Percentiles rank a stretch among this genome's conserved stretches.
phyloP scores from a whole-genome alignment of 2,329 filamentous ascomycete species.

The Akanthomyces uredinophilus region DNA sequence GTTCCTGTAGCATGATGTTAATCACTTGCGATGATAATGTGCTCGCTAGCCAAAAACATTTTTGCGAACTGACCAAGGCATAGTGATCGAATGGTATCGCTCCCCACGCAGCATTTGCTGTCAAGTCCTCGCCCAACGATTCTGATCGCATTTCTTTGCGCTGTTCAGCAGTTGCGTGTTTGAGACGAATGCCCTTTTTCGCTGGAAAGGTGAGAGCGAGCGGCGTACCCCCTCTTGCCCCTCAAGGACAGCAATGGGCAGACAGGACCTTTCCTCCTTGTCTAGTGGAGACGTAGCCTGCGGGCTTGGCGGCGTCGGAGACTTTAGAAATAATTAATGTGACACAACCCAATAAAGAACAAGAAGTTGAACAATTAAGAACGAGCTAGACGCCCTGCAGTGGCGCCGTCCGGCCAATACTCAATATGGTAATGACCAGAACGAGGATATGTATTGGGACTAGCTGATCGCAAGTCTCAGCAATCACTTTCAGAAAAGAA shows the following conservation, averaged over 20 bases:
- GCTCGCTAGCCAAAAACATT: neutral
- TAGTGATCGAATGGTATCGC: neutral
- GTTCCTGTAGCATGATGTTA: neutral
- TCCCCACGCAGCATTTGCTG: neutral
- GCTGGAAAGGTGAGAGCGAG: neutral
- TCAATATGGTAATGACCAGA: neutral
- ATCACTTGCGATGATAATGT: neutral
- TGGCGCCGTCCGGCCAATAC: neutral
- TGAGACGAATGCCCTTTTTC: neutral
- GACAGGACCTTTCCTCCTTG: neutral
- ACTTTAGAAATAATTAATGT: neutral
- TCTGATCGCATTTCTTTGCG: neutral
- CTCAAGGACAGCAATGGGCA: neutral
- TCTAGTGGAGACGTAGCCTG: neutral
- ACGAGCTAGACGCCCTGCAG: neutral
- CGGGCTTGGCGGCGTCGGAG: neutral
- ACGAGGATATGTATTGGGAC: neutral
- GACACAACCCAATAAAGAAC: neutral
- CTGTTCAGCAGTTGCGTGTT: neutral
- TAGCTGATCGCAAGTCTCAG: no score
- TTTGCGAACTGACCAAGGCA: neutral
- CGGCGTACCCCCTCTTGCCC: neutral
- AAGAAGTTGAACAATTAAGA: neutral
- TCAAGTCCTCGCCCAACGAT: neutral
- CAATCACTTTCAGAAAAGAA: no score